A percentile compares a stretch with the other conserved stretches of the same genome.
Conservation (phyloP, 2,329 filamentous ascomycete genomes). For the Rhynchosporium secalis region DNA sequence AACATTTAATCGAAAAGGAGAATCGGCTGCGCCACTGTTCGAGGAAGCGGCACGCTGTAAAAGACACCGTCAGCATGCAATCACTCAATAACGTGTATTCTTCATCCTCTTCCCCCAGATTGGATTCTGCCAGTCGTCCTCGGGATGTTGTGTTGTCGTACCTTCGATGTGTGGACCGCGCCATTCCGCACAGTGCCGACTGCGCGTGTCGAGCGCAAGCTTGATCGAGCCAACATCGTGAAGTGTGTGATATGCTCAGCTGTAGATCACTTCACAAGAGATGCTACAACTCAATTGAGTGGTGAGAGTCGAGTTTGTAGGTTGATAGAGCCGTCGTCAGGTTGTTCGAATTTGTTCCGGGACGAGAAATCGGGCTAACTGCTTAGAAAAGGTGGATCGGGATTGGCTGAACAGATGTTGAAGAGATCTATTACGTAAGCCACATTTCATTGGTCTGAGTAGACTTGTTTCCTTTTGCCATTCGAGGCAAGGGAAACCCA, state of each 20-base stretch:
- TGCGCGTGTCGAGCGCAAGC: slow-evolving; percentile 84
- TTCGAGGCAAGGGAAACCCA: no score
- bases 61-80: slow-evolving; percentile 43
- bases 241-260: slow-evolving; percentile 36
- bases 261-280: slow-evolving; percentile 36
- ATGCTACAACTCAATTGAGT: slow-evolving; percentile 37
- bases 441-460: no score
- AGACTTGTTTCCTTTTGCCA: no score
- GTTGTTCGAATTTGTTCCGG: slow-evolving; percentile 27
- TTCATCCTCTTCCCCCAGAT: not conserved
- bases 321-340: slow-evolving; percentile 27
- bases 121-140: slow-evolving; percentile 28
- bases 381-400: slow-evolving; percentile 5
- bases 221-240: slow-evolving; percentile 92
- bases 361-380: slow-evolving; percentile 5
- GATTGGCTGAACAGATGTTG: slow-evolving; percentile 6
- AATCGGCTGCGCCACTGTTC: slow-evolving; percentile 68
- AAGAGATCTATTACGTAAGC: not conserved
- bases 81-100: not conserved
- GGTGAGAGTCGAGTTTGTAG: slow-evolving; percentile 33
- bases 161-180: slow-evolving; percentile 72
- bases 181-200: slow-evolving; percentile 76
- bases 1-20: slow-evolving; percentile 80
- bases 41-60: slow-evolving; percentile 67
- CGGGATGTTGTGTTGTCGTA: slow-evolving; percentile 55